Base-by-base conservation (phyloP, 305 asterid species). In the Salvia sclarea region DNA sequence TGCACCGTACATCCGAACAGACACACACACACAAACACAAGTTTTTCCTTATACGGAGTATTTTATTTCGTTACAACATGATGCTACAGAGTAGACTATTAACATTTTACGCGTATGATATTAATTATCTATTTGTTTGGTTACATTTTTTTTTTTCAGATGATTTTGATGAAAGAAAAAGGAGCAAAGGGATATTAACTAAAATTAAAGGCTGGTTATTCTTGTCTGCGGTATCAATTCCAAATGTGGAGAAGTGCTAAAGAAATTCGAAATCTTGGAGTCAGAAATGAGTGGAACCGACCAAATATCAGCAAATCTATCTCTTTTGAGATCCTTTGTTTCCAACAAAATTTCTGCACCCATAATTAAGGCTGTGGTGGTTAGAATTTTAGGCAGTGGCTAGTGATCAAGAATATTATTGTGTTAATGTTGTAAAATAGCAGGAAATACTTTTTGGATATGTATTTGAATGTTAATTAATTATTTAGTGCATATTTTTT, bases 261-360 rank as follows among this genome's bases (percentile, higher is more conserved):
- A 49, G 41, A 52, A 52, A 50, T 21, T 37, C 53, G 30, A 50
- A 65, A 43, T 33, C 60, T 17, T 49, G 61, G 70, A 21, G 60
- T 24, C 54, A 38, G 40, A 66, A 7, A 66, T 22, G 1, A 67
- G 20, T 38, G 61, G 30, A 57, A 18, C 78, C 80, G 73, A 81
- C 84, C 80, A 75, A 77, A 79, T 68, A 71, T 61, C 61, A 66
- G 60, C 50, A 73, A 6, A 71, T 67, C 65, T 53, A 57, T 55
- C 10, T 47, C 30, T 56, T 65, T 61, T 58, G 17, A 76, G 78
- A 76, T 71, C 71, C 76, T 14, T 24, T 28, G 28, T n/a, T 57
- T 75, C 59, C 44, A 64, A 68, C 72, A 72, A 65, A 63, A 67
- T 74, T 71, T 82, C 68, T 71, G 74, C 75, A 55, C 68, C 76